Base-by-base conservation (phyloP, 768 basidiomycete genomes). In the Trichaptum fuscoviolaceum region DNA sequence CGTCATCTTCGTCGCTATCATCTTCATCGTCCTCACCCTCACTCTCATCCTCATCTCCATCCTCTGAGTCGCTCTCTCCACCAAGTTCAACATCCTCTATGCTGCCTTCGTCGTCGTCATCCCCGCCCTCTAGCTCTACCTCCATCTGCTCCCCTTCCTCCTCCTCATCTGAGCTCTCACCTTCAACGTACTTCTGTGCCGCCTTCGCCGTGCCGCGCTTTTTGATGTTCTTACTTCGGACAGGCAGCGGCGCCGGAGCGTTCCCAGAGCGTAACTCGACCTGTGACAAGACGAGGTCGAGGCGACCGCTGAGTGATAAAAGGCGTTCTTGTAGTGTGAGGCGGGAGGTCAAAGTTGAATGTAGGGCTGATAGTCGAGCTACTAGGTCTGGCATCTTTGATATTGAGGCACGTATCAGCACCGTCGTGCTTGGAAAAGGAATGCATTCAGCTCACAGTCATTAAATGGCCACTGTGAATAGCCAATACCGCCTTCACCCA, bases 251-350 rank as follows among this genome's bases (percentile, higher is more conserved):
- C 2, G 86, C 82, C 24, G 89, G 90, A 12, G 85, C 85, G 17
- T 82, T 79, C n/a, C 91, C 87, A 30, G 91, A 86, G 24, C 96
- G 87, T 79, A 95, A 84, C 74, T 96, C 92, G 65, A 98, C 91
- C 74, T 99, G 97, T 0, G 94, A 91, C 62, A 98, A 83, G 25
- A 97, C 93, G 81, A 95, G 92, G 73, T 98, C 96, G 30, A 99
- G 82, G 66, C 94, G 87, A 27, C 97, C 97, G 67, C 88, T 92
- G 57, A 99, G 82, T 1, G 91, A 87, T 10, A 96, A 81, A 23
- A 99, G 82, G 66, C 88, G 92, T 69, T 94, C 90, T 69, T 97
- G 92, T 60, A 98, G 79, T 26, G 88, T 82, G 35, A 97, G 79
- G 24, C 97, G 87, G 35, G 89, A 83, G 2, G 90, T 87, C 57